Evolutionary conservation across 2,329 filamentous ascomycete species (phyloP).

Genomic region (Zymoseptoria pseudotritici): DNA sequence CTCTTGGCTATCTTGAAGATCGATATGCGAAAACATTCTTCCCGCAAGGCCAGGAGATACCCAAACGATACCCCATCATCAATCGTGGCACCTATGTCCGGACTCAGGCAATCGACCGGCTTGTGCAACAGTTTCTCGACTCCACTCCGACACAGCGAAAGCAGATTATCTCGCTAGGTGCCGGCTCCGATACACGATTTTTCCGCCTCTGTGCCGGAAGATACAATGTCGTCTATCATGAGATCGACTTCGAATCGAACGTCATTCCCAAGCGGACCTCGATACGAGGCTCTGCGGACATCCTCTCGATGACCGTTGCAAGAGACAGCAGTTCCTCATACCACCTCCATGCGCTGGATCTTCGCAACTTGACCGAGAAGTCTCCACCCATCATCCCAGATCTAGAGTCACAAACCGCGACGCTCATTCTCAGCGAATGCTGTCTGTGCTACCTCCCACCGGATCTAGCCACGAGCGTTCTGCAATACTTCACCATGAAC

Average conservation of each 20-base stretch:
- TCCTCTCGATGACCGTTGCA: conserved; percentile 15
- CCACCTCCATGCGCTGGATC: conserved; percentile 55
- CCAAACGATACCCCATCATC: conserved; percentile 77
- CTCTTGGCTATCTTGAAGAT: conserved; percentile 76
- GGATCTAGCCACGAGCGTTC: conserved; percentile 47
- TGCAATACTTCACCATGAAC: conserved; percentile 32
- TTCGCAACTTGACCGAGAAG: conserved; percentile 50
- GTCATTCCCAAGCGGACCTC: conserved; percentile 23
- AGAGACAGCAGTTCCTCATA: conserved; percentile 35
- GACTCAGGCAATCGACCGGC: conserved; percentile 70
- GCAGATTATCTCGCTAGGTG: conserved; percentile 87
- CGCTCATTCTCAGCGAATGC: conserved; percentile 86
- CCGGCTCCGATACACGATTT: conserved; percentile 84
- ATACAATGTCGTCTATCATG: conserved; percentile 65
- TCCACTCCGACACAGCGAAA: conserved; percentile 14
- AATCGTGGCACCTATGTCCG: conserved; percentile 95
- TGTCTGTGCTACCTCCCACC: conserved; percentile 83
- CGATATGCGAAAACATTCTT: conserved; percentile 68
- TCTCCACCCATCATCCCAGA: conserved; percentile 29
- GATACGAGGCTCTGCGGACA: conserved; percentile 17
- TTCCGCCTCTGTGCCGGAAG: conserved; percentile 58
- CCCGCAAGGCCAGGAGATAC: conserved; percentile 36
- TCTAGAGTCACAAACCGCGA: conserved; percentile 57
- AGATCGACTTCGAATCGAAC: conserved; percentile 79
- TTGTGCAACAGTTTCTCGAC: conserved; percentile 65